Base-by-base conservation (phyloP, 192 early-diverging fungal genomes). In the Coemansia sp. region DNA sequence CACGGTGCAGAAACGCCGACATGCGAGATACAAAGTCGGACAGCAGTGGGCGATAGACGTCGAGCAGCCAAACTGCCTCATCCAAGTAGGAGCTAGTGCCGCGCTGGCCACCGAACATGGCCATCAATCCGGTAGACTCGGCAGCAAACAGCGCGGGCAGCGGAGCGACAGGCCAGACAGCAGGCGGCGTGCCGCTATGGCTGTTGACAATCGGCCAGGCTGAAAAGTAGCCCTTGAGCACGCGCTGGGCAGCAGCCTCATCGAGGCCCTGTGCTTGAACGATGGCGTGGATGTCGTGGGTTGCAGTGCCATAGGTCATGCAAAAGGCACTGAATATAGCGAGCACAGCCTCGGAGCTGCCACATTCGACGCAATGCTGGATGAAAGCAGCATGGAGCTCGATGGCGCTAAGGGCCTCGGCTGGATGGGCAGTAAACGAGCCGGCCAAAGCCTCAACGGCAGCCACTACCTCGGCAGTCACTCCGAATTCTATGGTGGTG, bases 91-190 rank as follows among this genome's bases (percentile, higher is more conserved):
- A 88, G 27, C 89, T 86, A 59, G 91, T 93, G 59, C 91, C 95
- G 37, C 92, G 94, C 76, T 98, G 95, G 54, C 96, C 96, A 58
- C 96, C 96, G 86, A 98, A 98, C 59, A 97, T 85, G 38, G 94
- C 94, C 67, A 94, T 85, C 17, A 90, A 66, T 24, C 81, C 79
- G n/a, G 88, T 84, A 11, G 78, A 74, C 6, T 81, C 83, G 19
- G 85, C 63, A 3, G 71, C 57, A 32, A 87, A 49, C 6, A 81
- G 51, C 0, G 62, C 68, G 6, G 74, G 62, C 24, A 5, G 0
- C 2, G 56, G 6, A 38, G 19, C 56, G 11, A 19, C 19, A 15
- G 35, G 35, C 56, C 56, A 27, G 3, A 45, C 6, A 27, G 46
- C 5, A 8, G 46, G 22, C 10, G 22, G 17, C 27, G 35, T 15